Conservation (phyloP, 2,329 filamentous ascomycete species). For the Rachicladosporium sp. region DNA sequence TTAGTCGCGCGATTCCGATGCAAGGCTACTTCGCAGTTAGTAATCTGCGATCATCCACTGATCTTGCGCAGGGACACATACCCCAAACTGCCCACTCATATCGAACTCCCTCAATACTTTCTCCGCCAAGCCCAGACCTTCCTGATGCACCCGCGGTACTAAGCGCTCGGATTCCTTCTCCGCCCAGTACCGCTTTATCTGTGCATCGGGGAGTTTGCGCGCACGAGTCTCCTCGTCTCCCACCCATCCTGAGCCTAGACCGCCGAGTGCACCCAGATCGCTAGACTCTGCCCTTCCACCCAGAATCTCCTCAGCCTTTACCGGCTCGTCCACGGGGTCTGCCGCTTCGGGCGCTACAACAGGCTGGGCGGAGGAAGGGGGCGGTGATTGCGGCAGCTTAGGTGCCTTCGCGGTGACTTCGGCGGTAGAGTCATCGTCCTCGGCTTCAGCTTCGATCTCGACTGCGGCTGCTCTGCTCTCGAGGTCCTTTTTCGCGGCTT, state of each 20-base stretch:
- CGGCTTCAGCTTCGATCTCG: slow-evolving; percentile 16
- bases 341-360: slow-evolving; percentile 16
- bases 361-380: slow-evolving; percentile 12
- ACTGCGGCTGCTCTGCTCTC: slow-evolving; percentile 15
- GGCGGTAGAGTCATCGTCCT: slow-evolving; percentile 6
- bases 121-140: slow-evolving; percentile 58
- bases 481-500: slow-evolving; percentile 26
- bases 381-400: slow-evolving; percentile 23
- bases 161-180: slow-evolving; percentile 55
- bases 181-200: slow-evolving; percentile 69
- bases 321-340: slow-evolving; percentile 14
- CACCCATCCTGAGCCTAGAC: slow-evolving; percentile 27
- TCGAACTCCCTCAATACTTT: slow-evolving; percentile 89
- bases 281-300: slow-evolving; percentile 18
- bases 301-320: slow-evolving; percentile 19
- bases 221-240: slow-evolving; percentile 43
- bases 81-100: slow-evolving; percentile 79
- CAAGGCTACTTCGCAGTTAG: slow-evolving; percentile 52
- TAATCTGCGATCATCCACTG: neutral
- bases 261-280: slow-evolving; percentile 33
- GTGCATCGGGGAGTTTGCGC: slow-evolving; percentile 50
- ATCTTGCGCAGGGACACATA: slow-evolving; percentile 38
- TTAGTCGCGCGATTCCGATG: slow-evolving; percentile 67
- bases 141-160: slow-evolving; percentile 65
- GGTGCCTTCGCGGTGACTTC: slow-evolving; percentile 28